Evolutionary conservation across 768 basidiomycete species (phyloP).

Genomic region (Boletus subcaerulescens): DNA sequence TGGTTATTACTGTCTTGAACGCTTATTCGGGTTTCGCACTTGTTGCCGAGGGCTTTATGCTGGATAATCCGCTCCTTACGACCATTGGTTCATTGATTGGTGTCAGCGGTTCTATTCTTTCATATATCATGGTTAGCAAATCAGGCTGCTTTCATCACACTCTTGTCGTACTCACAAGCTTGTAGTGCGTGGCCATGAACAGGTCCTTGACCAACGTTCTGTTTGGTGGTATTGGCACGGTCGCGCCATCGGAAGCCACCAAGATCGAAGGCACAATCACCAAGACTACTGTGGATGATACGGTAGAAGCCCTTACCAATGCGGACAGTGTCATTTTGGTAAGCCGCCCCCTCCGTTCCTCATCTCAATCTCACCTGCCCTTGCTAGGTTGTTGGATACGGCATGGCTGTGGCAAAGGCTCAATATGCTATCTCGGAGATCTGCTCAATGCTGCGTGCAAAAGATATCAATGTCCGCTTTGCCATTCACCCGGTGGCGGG

Average conservation of each 20-base stretch:
- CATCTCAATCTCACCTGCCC: constrained; percentile 4
- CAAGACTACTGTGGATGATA: constrained; percentile 76
- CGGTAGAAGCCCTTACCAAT: constrained; percentile 72
- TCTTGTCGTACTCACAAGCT: constrained; percentile 5
- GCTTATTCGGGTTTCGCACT: constrained; percentile 90
- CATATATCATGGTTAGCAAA: constrained; percentile 80
- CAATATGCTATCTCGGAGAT: constrained; percentile 81
- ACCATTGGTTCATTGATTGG: constrained; percentile 86
- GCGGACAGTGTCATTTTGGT: constrained; percentile 84
- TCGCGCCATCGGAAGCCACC: constrained; percentile 51
- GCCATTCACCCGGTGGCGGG: constrained; percentile 91
- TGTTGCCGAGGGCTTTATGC: constrained; percentile 91
- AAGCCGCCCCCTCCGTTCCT: constrained; percentile 3
- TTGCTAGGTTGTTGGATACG: constrained; percentile 74
- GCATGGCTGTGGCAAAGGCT: constrained; percentile 91
- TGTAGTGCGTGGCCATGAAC: constrained; percentile 90
- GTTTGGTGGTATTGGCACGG: constrained; percentile 77
- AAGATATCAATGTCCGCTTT: constrained; percentile 78
- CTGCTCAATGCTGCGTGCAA: constrained; percentile 64
- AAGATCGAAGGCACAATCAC: constrained; percentile 85
- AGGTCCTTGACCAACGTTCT: constrained; percentile 80
- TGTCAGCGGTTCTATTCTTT: constrained; percentile 86
- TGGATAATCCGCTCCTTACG: constrained; percentile 80
- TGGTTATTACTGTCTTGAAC: constrained; percentile 87
- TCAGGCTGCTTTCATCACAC: neutral